phyloP scores from a whole-genome alignment of 106 monocot species.

The Apostasia ramifera region DNA sequence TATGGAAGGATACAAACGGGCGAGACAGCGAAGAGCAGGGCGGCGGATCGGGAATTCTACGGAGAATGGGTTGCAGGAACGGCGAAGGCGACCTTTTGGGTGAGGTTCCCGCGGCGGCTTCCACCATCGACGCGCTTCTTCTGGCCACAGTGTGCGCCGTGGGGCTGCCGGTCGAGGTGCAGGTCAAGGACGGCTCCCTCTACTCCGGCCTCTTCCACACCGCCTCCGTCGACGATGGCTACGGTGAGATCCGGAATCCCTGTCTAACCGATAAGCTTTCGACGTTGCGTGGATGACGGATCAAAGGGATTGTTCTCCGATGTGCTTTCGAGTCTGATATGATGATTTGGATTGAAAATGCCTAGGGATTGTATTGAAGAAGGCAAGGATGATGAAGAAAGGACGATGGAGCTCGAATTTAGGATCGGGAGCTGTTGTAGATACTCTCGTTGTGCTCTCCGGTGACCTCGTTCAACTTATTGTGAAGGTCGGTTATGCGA shows the following conservation, averaged over 20 bases:
- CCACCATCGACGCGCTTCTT: conserved; percentile 27
- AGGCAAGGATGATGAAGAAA: conserved; percentile 40
- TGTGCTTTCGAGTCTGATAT: background rate
- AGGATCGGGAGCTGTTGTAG: conserved; percentile 24
- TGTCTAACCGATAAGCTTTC: background rate
- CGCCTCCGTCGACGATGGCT: conserved; percentile 30
- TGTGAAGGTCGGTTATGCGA: conserved; percentile 32
- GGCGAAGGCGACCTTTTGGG: background rate
- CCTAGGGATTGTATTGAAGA: conserved; percentile 56
- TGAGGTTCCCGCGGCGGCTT: background rate
- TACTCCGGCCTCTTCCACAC: conserved; percentile 74
- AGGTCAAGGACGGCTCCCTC: conserved; percentile 65
- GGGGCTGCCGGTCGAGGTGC: conserved; percentile 51
- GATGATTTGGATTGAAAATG: conserved; percentile 1
- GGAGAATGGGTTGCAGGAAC: conserved; percentile 1
- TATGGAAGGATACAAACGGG: background rate
- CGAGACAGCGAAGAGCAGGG: background rate
- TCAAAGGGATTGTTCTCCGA: background rate
- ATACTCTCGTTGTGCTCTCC: conserved; percentile 42
- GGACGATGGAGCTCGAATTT: conserved; percentile 25
- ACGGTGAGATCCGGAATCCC: conserved; percentile 18
- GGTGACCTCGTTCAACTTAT: conserved; percentile 47
- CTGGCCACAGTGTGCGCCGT: conserved; percentile 44
- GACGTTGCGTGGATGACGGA: background rate
- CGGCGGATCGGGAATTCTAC: background rate